A percentile compares a stretch with the other conserved stretches of the same genome.
Evolutionary conservation across 352 stramenopile genomes (phyloP).

Genomic region (Pythium biforme): DNA sequence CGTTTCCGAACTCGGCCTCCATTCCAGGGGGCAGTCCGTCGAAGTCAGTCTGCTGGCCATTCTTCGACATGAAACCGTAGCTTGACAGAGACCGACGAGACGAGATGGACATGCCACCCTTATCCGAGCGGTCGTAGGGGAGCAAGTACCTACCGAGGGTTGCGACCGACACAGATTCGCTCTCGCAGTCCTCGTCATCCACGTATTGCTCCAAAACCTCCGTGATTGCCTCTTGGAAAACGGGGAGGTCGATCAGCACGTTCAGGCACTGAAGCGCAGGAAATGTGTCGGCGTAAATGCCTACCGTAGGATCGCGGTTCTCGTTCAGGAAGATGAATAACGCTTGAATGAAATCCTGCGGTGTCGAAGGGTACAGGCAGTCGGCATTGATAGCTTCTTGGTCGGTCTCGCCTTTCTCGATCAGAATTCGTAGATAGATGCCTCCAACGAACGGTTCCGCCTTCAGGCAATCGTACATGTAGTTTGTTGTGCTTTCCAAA

Average conservation of each 20-base stretch:
- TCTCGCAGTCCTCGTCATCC: constrained; percentile 58
- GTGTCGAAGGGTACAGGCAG: constrained; percentile 52
- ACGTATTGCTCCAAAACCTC: constrained; percentile 66
- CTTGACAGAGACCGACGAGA: constrained; percentile 70
- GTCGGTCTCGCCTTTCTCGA: constrained; percentile 48
- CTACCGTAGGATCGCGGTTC: constrained; percentile 66
- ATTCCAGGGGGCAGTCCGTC: constrained; percentile 37
- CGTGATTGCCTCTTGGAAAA: constrained; percentile 54
- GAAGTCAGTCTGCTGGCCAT: constrained; percentile 25
- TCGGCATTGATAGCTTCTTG: constrained; percentile 48
- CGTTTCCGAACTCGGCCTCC: constrained; percentile 74
- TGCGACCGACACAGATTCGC: constrained; percentile 69
- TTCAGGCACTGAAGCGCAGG: constrained; percentile 71
- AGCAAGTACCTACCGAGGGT: constrained; percentile 75
- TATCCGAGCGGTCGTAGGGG: constrained; percentile 55
- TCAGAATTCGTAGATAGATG: constrained; percentile 67
- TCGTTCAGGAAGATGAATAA: constrained; percentile 80
- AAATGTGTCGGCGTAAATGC: constrained; percentile 78
- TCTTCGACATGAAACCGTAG: constrained; percentile 68
- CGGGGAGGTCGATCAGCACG: constrained; percentile 57
- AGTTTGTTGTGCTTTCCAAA: constrained; percentile 62
- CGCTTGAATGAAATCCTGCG: constrained; percentile 55
- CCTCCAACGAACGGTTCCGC: constrained; percentile 63
- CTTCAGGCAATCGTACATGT: constrained; percentile 84
- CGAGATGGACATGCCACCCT: constrained; percentile 70